A percentile compares a stretch with the other conserved stretches of the same genome.
Evolutionary conservation across 2,329 filamentous ascomycete genomes (phyloP).

Genomic region (Fusarium sarcochroum): DNA sequence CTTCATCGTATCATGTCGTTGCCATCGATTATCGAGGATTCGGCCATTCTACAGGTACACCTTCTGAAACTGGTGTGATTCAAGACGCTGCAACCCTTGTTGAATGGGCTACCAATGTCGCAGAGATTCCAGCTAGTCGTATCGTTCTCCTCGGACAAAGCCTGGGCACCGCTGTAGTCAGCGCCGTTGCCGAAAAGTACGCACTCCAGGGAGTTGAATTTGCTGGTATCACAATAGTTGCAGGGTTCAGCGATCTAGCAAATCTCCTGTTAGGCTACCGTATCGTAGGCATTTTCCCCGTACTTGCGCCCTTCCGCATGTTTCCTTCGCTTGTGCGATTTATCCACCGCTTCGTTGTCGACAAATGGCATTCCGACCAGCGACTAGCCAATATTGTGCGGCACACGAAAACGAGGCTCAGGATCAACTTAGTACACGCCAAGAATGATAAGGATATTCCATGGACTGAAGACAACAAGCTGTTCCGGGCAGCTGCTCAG

Average conservation of each 20-base stretch:
- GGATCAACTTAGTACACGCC: slow-evolving; percentile 83
- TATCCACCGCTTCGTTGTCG: slow-evolving; percentile 76
- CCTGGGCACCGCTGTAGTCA: slow-evolving; percentile 87
- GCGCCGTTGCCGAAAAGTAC: slow-evolving; percentile 80
- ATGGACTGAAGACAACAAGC: slow-evolving; percentile 75
- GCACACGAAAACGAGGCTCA: slow-evolving; percentile 67
- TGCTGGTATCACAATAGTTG: slow-evolving; percentile 83
- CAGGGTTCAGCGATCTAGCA: slow-evolving; percentile 82
- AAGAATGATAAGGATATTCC: slow-evolving; percentile 87
- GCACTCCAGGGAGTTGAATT: slow-evolving; percentile 74
- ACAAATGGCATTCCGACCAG: slow-evolving; percentile 82
- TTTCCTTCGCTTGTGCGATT: slow-evolving; percentile 75
- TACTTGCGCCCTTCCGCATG: slow-evolving; percentile 80
- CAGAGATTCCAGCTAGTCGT: slow-evolving; percentile 75
- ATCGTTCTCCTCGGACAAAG: slow-evolving; percentile 90
- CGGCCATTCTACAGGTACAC: slow-evolving; percentile 82
- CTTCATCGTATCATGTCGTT: slow-evolving; percentile 84
- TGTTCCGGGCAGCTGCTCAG: slow-evolving; percentile 73
- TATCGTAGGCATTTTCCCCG: slow-evolving; percentile 81
- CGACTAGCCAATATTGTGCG: slow-evolving; percentile 72
- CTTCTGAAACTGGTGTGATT: slow-evolving; percentile 85
- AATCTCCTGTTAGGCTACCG: slow-evolving; percentile 83
- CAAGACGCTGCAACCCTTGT: slow-evolving; percentile 81
- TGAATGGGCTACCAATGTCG: slow-evolving; percentile 77
- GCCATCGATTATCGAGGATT: slow-evolving; percentile 93